phyloP scores from a whole-genome alignment of 768 basidiomycete species.

The Trametes meyenii region DNA sequence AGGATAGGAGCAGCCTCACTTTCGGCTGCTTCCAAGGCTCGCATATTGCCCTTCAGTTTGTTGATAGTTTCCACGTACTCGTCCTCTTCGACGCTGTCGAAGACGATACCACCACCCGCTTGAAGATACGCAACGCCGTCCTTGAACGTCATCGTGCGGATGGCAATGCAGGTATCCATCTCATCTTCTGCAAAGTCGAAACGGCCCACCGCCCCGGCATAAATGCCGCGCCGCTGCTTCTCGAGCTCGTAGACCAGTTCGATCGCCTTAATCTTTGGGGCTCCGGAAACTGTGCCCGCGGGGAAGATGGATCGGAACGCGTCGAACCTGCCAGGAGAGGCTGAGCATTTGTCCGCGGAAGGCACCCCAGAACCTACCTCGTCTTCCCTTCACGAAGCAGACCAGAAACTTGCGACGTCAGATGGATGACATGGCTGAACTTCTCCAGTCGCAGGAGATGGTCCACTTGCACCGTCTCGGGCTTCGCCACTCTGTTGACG shows the following conservation, averaged over 20 bases:
- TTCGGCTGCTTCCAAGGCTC: constrained; percentile 86
- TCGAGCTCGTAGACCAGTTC: constrained; percentile 89
- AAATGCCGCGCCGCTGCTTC: constrained; percentile 88
- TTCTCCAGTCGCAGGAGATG: constrained; percentile 91
- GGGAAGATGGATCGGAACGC: constrained; percentile 99
- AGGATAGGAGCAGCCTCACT: constrained; percentile 51
- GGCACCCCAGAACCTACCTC: constrained; percentile 51
- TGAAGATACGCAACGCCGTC: constrained; percentile 89
- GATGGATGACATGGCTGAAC: constrained; percentile 97
- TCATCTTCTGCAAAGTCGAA: constrained; percentile 94
- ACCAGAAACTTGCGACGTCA: constrained; percentile 95
- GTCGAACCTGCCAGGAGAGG: constrained; percentile 68
- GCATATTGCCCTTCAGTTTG: constrained; percentile 86
- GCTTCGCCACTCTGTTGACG: constrained; percentile 95
- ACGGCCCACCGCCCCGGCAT: constrained; percentile 97
- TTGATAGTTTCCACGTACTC: constrained; percentile 96
- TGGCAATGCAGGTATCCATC: constrained; percentile 99
- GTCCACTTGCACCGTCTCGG: constrained; percentile 94
- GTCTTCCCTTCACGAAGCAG: constrained; percentile 78
- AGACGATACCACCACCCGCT: constrained; percentile 97
- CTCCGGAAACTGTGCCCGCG: constrained; percentile 97
- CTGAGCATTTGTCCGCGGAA: neutral
- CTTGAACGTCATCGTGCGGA: constrained; percentile 97
- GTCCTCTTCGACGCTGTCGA: constrained; percentile 96
- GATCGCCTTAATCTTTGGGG: constrained; percentile 98